Percentiles rank a stretch among this genome's conserved stretches.
Conservation (phyloP, 2,329 filamentous ascomycete species). For the Grosmannia clavigera region DNA sequence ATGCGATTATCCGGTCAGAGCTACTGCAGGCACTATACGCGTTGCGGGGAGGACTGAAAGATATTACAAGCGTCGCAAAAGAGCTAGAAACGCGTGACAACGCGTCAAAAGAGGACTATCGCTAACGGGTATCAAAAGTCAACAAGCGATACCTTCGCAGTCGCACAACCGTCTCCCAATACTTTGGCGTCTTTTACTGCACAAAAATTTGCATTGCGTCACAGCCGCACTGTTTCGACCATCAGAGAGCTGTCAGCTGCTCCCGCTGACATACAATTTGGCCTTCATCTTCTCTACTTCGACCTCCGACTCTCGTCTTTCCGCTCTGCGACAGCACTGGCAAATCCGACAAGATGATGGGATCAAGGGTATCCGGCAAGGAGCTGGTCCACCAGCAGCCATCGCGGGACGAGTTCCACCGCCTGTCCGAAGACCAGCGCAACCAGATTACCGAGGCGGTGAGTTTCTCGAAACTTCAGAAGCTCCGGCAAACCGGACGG, state of each 20-base stretch:
- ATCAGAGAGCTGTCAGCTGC: not conserved
- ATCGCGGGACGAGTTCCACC: conserved; percentile 23
- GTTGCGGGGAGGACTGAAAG: not conserved
- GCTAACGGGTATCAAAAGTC: not conserved
- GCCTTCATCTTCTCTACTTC: not conserved
- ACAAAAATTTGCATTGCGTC: not conserved
- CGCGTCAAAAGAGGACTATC: not conserved
- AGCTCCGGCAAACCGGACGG: not conserved
- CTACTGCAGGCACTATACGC: conserved; percentile 14
- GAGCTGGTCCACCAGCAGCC: conserved; percentile 17
- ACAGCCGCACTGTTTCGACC: not conserved
- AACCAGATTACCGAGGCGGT: conserved; percentile 92
- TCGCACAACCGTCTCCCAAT: not conserved
- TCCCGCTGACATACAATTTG: not conserved
- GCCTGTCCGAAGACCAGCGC: conserved; percentile 72
- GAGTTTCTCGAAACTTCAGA: not conserved
- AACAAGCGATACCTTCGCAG: not conserved
- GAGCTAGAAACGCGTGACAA: not conserved
- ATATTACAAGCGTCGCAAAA: not conserved
- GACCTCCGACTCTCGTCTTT: not conserved
- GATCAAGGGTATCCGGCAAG: conserved; percentile 12
- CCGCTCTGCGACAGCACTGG: not conserved
- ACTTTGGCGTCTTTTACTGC: not conserved
- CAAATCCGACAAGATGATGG: conserved; percentile 12
- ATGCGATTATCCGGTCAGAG: not conserved